A percentile compares a stretch with the other conserved stretches of the same genome.
Evolutionary conservation across 2,329 filamentous ascomycete species (phyloP).

Genomic region (Coleophoma eucalyptorum): DNA sequence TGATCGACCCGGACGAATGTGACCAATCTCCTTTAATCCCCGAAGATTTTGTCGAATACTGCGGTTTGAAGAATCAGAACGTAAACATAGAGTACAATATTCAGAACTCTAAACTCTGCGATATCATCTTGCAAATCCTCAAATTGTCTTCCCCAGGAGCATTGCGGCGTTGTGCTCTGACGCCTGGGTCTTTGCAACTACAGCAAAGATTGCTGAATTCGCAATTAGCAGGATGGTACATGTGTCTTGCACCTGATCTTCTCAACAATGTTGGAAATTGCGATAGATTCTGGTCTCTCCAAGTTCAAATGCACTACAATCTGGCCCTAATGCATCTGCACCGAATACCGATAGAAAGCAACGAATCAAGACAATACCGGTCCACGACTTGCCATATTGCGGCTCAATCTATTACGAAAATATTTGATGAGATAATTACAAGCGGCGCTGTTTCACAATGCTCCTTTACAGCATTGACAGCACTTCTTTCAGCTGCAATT

Average conservation of each 20-base stretch:
- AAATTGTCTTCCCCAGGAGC: slow-evolving; percentile 8
- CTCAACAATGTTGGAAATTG: not conserved
- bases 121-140: slow-evolving; percentile 6
- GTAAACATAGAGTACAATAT: slow-evolving; percentile 6
- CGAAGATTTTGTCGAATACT: slow-evolving; percentile 9
- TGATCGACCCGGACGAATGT: slow-evolving; percentile 9
- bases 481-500: slow-evolving; percentile 3
- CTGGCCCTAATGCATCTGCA: slow-evolving; percentile 5
- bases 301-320: slow-evolving; percentile 8
- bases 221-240: slow-evolving; percentile 1
- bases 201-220: slow-evolving; percentile 1
- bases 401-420: not conserved
- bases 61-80: slow-evolving; percentile 1
- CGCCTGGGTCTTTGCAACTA: not conserved
- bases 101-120: slow-evolving; percentile 6
- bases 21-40: slow-evolving; percentile 5
- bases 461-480: slow-evolving; percentile 4
- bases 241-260: slow-evolving; percentile 1
- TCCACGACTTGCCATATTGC: not conserved
- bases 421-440: slow-evolving; percentile 1
- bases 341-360: not conserved
- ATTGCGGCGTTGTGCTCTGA: not conserved
- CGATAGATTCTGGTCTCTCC: slow-evolving; percentile 1
- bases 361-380: not conserved
- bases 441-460: not conserved